Evolutionary conservation across 2,329 filamentous ascomycete genomes (phyloP).

Genomic region (Epicoccum sorghinum): DNA sequence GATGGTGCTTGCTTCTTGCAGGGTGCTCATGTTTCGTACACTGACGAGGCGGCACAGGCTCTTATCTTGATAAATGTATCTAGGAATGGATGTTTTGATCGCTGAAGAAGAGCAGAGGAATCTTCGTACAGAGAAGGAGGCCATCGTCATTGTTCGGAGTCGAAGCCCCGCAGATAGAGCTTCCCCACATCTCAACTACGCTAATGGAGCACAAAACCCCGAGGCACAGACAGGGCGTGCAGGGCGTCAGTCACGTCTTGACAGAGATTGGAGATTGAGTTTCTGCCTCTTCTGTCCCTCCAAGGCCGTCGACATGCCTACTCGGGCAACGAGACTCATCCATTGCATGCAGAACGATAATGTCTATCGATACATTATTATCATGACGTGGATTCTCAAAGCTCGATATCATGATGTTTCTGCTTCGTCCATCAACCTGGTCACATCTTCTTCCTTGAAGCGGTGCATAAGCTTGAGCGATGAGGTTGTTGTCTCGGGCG

Average conservation of each 20-base stretch:
- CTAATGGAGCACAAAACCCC: slow-evolving; percentile 17
- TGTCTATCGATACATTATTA: not conserved
- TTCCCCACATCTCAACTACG: slow-evolving; percentile 26
- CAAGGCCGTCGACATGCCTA: too few species aligned
- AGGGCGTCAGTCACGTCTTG: not conserved
- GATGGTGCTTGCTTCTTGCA: slow-evolving; percentile 62
- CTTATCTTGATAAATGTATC: not conserved
- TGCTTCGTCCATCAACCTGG: slow-evolving; percentile 68
- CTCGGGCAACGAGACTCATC: too few species aligned
- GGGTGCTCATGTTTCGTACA: slow-evolving; percentile 45
- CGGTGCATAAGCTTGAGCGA: slow-evolving; percentile 79
- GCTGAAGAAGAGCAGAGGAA: not conserved
- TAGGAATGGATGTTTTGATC: not conserved
- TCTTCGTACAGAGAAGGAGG: slow-evolving; percentile 7
- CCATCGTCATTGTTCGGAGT: slow-evolving; percentile 22
- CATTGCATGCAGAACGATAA: too few species aligned
- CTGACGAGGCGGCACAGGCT: not conserved
- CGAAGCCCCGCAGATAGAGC: slow-evolving; percentile 7
- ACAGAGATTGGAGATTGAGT: not conserved
- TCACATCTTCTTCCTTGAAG: slow-evolving; percentile 70
- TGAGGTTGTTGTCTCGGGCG: slow-evolving; percentile 58
- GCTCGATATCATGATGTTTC: slow-evolving; percentile 24
- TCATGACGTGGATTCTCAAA: not conserved
- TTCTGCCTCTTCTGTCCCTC: too few species aligned
- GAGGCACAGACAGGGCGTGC: slow-evolving; percentile 9